phyloP scores from a whole-genome alignment of 2,329 filamentous ascomycete species.

The Chalara sp. region DNA sequence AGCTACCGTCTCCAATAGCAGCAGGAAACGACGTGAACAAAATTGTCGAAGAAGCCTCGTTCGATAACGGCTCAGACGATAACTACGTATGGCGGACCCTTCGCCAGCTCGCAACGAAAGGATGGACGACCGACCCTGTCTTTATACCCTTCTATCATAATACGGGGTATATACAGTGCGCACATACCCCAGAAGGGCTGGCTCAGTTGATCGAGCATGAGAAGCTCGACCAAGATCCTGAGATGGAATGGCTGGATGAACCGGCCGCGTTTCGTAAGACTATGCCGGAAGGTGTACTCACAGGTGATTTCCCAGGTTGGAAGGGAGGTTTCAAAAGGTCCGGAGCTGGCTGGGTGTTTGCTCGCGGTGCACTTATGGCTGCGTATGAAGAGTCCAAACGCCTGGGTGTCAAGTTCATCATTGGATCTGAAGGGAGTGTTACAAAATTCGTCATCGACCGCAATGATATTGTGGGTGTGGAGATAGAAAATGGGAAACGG shows the following conservation, averaged over 20 bases:
- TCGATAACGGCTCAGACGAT: slow-evolving; percentile 11
- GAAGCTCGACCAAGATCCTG: slow-evolving; percentile 24
- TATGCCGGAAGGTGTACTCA: slow-evolving; percentile 45
- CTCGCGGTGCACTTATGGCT: slow-evolving; percentile 39
- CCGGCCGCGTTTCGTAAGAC: slow-evolving; percentile 40
- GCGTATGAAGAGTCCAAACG: slow-evolving; percentile 37
- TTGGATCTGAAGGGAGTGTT: slow-evolving; percentile 33
- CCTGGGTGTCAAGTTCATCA: slow-evolving; percentile 40
- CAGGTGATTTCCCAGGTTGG: slow-evolving; percentile 43
- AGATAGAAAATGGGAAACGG: slow-evolving; percentile 33
- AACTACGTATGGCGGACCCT: slow-evolving; percentile 24
- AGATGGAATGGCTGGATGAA: slow-evolving; percentile 31
- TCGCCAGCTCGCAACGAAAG: slow-evolving; percentile 32
- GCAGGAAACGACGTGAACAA: slow-evolving; percentile 57
- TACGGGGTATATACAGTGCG: slow-evolving; percentile 39
- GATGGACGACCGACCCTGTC: slow-evolving; percentile 36
- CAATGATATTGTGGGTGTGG: slow-evolving; percentile 34
- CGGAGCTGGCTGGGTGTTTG: slow-evolving; percentile 47
- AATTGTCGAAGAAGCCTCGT: slow-evolving; percentile 37
- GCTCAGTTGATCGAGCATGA: slow-evolving; percentile 31
- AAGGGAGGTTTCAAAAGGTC: slow-evolving; percentile 38
- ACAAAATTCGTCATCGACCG: slow-evolving; percentile 31
- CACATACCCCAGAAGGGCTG: slow-evolving; percentile 32
- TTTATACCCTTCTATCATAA: slow-evolving; percentile 38
- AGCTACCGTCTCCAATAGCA: slow-evolving; percentile 35